Evolutionary conservation across 345 rosid species (phyloP).

Genomic region (Brassica juncea): DNA sequence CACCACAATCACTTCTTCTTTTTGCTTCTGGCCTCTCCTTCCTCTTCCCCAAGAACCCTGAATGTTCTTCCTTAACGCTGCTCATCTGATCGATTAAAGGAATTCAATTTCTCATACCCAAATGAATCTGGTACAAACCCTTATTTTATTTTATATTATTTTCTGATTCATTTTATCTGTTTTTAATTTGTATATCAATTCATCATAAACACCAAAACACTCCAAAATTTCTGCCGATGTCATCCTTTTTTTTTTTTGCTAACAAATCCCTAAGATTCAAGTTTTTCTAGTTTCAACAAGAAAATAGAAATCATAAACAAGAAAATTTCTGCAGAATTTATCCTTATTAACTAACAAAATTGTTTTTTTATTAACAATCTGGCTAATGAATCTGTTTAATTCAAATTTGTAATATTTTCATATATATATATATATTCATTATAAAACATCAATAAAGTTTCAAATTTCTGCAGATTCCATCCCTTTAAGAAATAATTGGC

Average conservation of each 20-base stretch:
- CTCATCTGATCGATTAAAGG: conserved; percentile 22
- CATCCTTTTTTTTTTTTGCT: not conserved
- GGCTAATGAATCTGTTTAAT: not conserved
- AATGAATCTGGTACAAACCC: conserved; percentile 40
- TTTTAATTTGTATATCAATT: conserved; percentile 24
- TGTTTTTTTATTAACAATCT: not conserved
- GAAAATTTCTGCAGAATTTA: not conserved
- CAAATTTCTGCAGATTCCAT: conserved; percentile 7
- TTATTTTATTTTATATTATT: not conserved
- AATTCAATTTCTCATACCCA: conserved; percentile 18
- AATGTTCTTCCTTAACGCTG: not conserved
- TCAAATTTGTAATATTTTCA: conserved; percentile 2
- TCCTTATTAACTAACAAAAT: not conserved
- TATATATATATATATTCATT: not conserved
- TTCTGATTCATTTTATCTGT: not conserved
- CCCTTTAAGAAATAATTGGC: not conserved
- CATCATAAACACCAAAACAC: conserved; percentile 5
- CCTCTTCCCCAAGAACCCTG: conserved; percentile 33
- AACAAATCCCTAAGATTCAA: not conserved
- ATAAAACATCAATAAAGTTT: not conserved
- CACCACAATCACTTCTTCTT: conserved; percentile 28
- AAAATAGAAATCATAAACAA: not conserved
- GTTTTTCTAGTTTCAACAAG: not conserved
- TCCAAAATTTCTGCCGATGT: conserved; percentile 5
- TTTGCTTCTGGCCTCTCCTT: conserved; percentile 26